Evolutionary conservation across 805 yeast species (phyloP).

Genomic region (Kuraishia ogatae): DNA sequence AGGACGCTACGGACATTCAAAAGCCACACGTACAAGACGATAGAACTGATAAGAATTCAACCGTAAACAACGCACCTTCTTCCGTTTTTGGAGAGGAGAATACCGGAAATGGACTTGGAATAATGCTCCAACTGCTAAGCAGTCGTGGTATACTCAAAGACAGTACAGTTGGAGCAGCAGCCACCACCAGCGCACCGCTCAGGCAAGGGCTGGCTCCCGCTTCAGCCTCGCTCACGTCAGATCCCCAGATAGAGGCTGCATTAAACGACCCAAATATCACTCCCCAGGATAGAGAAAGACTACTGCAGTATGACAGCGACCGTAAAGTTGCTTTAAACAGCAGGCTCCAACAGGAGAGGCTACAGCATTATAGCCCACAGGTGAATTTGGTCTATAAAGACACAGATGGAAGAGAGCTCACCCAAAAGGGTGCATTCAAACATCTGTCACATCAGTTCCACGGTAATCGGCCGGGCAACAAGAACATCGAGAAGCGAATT

Average conservation of each 20-base stretch:
- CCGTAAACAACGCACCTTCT: background rate
- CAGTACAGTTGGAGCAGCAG: background rate
- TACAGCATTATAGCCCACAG: conserved; percentile 32
- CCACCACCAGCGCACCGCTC: background rate
- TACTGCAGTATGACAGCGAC: conserved; percentile 1
- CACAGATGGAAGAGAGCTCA: conserved; percentile 48
- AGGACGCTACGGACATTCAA: background rate
- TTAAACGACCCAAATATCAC: background rate
- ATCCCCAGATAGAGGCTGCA: background rate
- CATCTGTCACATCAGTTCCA: conserved; percentile 72
- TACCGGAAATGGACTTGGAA: background rate
- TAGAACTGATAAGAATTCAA: background rate
- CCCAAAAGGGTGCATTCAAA: conserved; percentile 68
- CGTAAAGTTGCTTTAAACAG: background rate
- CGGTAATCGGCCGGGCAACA: conserved; percentile 27
- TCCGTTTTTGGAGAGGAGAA: background rate
- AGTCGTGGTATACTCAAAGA: background rate
- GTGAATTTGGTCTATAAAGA: conserved; percentile 55
- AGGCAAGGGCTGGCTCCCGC: background rate
- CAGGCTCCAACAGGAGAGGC: conserved; percentile 10
- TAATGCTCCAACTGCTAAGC: background rate
- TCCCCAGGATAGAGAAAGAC: conserved; percentile 1
- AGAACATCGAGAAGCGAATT: background rate
- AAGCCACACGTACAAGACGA: background rate
- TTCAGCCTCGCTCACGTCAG: background rate